phyloP scores from a whole-genome alignment of 768 basidiomycete species.

The Leccinum subgranulosum region DNA sequence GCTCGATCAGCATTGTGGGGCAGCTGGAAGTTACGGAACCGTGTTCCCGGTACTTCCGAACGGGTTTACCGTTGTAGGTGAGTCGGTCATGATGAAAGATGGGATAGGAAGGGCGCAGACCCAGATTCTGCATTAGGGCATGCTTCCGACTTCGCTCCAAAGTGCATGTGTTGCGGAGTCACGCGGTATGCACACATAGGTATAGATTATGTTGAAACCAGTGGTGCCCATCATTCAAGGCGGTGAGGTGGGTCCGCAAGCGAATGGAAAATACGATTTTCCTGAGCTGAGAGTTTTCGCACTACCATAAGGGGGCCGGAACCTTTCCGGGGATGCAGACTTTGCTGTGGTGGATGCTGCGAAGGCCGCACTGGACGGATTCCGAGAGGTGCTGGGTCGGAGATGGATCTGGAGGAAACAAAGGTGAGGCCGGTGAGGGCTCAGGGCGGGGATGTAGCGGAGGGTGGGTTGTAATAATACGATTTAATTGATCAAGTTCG shows the following conservation, averaged over 20 bases:
- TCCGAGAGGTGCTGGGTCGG: slow-evolving; percentile 2
- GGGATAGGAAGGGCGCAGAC: neutral
- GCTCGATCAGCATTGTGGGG: neutral
- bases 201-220: slow-evolving; percentile 1
- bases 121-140: slow-evolving; percentile 2
- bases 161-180: neutral
- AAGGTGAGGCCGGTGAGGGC: slow-evolving; percentile 2
- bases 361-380: neutral
- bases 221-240: slow-evolving; percentile 1
- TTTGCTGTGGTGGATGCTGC: neutral
- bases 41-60: slow-evolving; percentile 37
- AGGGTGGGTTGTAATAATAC: slow-evolving; percentile 4
- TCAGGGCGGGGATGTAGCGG: slow-evolving; percentile 20
- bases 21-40: slow-evolving; percentile 45
- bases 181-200: slow-evolving; percentile 5
- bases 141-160: neutral
- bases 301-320: slow-evolving; percentile 27
- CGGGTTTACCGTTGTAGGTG: neutral
- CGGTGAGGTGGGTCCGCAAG: slow-evolving; percentile 37
- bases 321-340: neutral
- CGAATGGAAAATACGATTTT: slow-evolving; percentile 35
- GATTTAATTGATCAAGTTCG: slow-evolving; percentile 11
- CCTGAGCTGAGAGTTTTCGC: slow-evolving; percentile 41
- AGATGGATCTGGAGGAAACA: neutral
- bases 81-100: neutral